These are phyloP conservation scores for Suhomyces coccinellae DNA, from an alignment of 1,139 yeast genomes.

Conservation along the genomic window DNA sequence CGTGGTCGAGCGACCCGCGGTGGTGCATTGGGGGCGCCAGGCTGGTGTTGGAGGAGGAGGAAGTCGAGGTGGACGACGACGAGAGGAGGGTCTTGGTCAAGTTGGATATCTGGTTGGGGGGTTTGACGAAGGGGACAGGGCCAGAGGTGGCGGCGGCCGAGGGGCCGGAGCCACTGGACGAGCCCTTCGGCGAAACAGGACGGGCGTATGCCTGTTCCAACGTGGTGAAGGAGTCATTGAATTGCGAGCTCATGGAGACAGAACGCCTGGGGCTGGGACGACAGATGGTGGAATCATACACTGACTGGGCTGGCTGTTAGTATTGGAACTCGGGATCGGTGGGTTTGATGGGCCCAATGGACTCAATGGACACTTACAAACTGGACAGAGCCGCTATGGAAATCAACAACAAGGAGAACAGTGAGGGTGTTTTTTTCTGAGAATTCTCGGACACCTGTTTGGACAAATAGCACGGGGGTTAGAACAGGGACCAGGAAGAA, in stretches of 20 bases:
- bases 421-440: slow-evolving; percentile 3
- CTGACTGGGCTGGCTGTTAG: slow-evolving; percentile 2
- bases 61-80: slow-evolving; percentile 12
- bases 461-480: not conserved
- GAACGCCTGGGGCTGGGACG: not conserved
- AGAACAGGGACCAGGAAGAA: not conserved
- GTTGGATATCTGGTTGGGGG: slow-evolving; percentile 30
- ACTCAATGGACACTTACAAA: not conserved
- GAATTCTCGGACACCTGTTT: slow-evolving; percentile 1
- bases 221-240: slow-evolving; percentile 9
- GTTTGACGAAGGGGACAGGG: slow-evolving; percentile 9
- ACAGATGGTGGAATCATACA: not conserved
- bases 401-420: not conserved
- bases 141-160: slow-evolving; percentile 3
- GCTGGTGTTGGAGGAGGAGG: slow-evolving; percentile 8
- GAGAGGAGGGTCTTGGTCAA: slow-evolving; percentile 39
- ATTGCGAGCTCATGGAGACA: slow-evolving; percentile 13
- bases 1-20: slow-evolving; percentile 9
- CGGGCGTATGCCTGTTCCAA: slow-evolving; percentile 9
- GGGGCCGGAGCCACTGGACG: not conserved
- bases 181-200: slow-evolving; percentile 7
- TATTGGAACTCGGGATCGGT: not conserved
- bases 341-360: not conserved
- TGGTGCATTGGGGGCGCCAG: slow-evolving; percentile 9
- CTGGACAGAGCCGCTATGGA: slow-evolving; percentile 1